A percentile compares a stretch with the other conserved stretches of the same genome.
Conservation (phyloP, 768 basidiomycete species). For the Xerocomellus dryophilus region DNA sequence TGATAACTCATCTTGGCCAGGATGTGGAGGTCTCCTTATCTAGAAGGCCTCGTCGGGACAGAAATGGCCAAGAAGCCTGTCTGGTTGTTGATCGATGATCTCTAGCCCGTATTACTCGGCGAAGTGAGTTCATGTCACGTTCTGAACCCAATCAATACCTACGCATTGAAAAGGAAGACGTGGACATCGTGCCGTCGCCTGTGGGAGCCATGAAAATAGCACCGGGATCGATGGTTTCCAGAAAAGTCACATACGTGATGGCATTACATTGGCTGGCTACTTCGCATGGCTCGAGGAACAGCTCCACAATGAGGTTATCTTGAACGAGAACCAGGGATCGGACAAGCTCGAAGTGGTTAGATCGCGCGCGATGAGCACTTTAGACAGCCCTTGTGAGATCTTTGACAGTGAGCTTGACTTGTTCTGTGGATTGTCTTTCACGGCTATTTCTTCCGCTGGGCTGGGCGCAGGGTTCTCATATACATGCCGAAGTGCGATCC, state of each 20-base stretch:
- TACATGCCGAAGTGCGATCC: not conserved
- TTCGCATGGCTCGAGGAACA: slow-evolving; percentile 94
- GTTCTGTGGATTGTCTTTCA: slow-evolving; percentile 87
- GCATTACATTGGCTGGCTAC: slow-evolving; percentile 81
- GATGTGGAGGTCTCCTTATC: slow-evolving; percentile 63
- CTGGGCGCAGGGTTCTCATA: slow-evolving; percentile 70
- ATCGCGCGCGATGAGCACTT: slow-evolving; percentile 52
- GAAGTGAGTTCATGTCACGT: slow-evolving; percentile 40
- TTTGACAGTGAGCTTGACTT: slow-evolving; percentile 60
- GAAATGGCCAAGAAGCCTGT: slow-evolving; percentile 29
- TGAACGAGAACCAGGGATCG: slow-evolving; percentile 81
- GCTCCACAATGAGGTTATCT: slow-evolving; percentile 52
- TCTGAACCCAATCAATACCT: not conserved
- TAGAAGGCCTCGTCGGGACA: slow-evolving; percentile 47
- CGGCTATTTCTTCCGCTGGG: slow-evolving; percentile 89
- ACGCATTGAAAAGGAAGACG: not conserved
- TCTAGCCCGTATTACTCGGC: slow-evolving; percentile 71
- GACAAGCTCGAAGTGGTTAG: slow-evolving; percentile 75
- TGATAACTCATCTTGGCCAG: slow-evolving; percentile 47
- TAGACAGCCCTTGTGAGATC: no score
- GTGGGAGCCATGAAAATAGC: slow-evolving; percentile 75
- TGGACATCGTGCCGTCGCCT: slow-evolving; percentile 63
- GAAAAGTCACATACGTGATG: slow-evolving; percentile 84
- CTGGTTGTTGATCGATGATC: not conserved
- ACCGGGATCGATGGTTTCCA: slow-evolving; percentile 89